Evolutionary conservation across 805 yeast species (phyloP).

Genomic region (Yarrowia phangngaensis): DNA sequence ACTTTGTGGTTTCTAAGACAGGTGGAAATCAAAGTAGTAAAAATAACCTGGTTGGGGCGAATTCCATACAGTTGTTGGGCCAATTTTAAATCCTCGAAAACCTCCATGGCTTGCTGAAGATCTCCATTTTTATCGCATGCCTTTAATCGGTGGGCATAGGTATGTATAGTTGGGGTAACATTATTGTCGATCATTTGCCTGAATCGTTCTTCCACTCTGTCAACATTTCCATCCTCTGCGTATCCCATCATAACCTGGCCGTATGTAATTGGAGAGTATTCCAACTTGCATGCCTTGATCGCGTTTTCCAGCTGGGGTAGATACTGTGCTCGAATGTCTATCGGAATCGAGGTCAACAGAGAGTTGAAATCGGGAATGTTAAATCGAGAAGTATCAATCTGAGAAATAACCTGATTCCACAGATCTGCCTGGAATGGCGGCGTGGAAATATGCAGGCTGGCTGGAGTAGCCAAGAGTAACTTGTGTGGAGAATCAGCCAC

Average conservation of each 20-base stretch:
- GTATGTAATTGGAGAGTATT: neutral
- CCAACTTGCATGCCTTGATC: neutral
- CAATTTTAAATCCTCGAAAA: conserved; percentile 5
- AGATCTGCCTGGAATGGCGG: conserved; percentile 2
- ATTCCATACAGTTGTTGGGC: conserved; percentile 1
- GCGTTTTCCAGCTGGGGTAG: conserved; percentile 5
- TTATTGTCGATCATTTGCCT: neutral
- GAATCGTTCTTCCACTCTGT: conserved; percentile 3
- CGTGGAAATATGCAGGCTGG: conserved; percentile 7
- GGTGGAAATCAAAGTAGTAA: conserved; percentile 14
- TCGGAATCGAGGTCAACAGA: conserved; percentile 17
- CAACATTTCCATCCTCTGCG: conserved; percentile 20
- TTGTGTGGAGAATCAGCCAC: neutral
- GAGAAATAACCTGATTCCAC: conserved; percentile 3
- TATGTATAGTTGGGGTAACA: conserved; percentile 6
- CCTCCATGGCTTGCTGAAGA: conserved; percentile 6
- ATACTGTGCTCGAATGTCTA: conserved; percentile 11
- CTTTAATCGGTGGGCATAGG: conserved; percentile 22
- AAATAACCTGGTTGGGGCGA: conserved; percentile 19
- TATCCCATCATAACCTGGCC: conserved; percentile 22
- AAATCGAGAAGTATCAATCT: neutral
- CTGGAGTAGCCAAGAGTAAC: neutral
- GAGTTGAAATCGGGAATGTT: conserved; percentile 12
- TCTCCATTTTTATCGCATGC: conserved; percentile 15
- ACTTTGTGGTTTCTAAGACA: conserved; percentile 17